phyloP scores from a whole-genome alignment of 352 stramenopile genomes.

The Globisporangium echinulatum region DNA sequence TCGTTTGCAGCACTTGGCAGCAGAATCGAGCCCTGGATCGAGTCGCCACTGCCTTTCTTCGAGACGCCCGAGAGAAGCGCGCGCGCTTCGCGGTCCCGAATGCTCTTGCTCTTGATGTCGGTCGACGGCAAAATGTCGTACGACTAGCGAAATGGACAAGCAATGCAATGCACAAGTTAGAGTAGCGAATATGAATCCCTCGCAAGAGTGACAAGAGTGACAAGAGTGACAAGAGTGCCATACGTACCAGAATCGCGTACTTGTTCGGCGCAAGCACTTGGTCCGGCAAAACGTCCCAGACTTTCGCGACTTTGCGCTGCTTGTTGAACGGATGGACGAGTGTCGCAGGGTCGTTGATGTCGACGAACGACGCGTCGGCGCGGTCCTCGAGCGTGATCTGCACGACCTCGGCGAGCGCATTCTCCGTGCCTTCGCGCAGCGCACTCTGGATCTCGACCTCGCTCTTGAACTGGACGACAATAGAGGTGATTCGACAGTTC shows the following conservation, averaged over 20 bases:
- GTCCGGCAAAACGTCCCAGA: conserved; percentile 81
- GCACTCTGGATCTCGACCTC: conserved; percentile 81
- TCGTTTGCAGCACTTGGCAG: conserved; percentile 48
- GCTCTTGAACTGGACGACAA: conserved; percentile 53
- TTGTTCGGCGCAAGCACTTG: conserved; percentile 74
- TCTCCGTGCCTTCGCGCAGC: conserved; percentile 76
- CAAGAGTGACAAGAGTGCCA: neutral
- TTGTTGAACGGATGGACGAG: conserved; percentile 80
- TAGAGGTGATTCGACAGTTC: neutral
- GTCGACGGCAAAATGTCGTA: conserved; percentile 83
- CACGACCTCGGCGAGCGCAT: conserved; percentile 67
- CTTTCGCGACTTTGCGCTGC: conserved; percentile 73
- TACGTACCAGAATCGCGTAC: conserved; percentile 71
- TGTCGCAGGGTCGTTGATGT: conserved; percentile 56
- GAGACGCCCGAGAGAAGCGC: conserved; percentile 69
- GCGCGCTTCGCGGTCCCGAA: conserved; percentile 59
- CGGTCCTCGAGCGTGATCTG: conserved; percentile 64
- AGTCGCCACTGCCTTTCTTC: conserved; percentile 57
- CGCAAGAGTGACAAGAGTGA: neutral
- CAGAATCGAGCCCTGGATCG: conserved; percentile 72
- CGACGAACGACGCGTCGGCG: conserved; percentile 73
- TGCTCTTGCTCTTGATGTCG: conserved; percentile 70
- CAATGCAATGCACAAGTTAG: no score
- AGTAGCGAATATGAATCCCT: no score
- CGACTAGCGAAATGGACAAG: conserved; percentile 30